phyloP scores from a whole-genome alignment of 106 monocot genomes.

The Apostasia ramifera region DNA sequence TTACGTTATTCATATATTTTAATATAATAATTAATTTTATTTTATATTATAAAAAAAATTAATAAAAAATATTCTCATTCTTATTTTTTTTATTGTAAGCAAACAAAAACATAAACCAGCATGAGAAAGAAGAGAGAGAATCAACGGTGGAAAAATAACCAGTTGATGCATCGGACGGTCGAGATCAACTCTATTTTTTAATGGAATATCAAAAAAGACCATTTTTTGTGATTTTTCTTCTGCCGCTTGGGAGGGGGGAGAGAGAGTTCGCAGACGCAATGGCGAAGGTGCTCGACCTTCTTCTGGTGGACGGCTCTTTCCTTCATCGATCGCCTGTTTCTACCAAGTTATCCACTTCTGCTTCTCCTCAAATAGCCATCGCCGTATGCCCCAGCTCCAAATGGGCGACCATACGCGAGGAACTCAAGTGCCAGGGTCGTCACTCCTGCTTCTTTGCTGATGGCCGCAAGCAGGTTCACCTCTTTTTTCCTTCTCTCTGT shows the following conservation, averaged over 20 bases:
- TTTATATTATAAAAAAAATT: no score
- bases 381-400: slow-evolving; percentile 14
- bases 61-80: no score
- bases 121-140: no score
- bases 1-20: no score
- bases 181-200: no score
- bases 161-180: no score
- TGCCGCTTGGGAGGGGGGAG: neutral
- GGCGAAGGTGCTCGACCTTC: neutral
- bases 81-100: no score
- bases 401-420: slow-evolving; percentile 18
- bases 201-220: no score
- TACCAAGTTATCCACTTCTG: neutral
- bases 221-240: no score
- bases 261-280: neutral
- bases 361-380: slow-evolving; percentile 7
- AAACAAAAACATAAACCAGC: no score
- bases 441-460: slow-evolving; percentile 37
- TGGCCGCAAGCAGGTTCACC: slow-evolving; percentile 27
- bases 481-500: neutral
- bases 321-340: neutral
- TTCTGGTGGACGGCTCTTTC: neutral
- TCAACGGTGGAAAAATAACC: no score
- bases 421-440: slow-evolving; percentile 22
- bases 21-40: no score